Evolutionary conservation across 257 asterid species (phyloP), one percentile per base, ranked within the genome.

Genomic region (Solanum neorickii): DNA sequence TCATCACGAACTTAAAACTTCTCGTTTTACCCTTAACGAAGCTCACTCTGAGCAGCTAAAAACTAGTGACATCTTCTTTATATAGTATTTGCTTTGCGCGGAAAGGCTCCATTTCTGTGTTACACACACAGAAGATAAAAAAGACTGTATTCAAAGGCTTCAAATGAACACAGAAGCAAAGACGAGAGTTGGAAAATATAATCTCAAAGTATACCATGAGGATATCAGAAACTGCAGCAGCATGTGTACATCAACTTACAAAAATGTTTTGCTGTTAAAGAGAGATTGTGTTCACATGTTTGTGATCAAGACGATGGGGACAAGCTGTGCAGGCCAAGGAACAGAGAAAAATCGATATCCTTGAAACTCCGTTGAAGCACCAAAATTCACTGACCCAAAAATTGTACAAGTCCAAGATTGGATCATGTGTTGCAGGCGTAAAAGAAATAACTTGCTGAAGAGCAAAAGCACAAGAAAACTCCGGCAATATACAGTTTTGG

Each of bases 401-500:
- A 25, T 47, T 27, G 44, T 80, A 80, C 66, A 80, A 80, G 10
- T 80, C 68, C 60, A 47, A 21, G 41, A 78, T 4, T 25, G n/a
- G 5, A 25, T 78, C 65, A 14, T 78, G 25, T 14, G 10, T 78
- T 46, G 65, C 25, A 44, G 41, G 8, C 46, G 65, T 44, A 8
- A 77, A 77, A 44, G 65, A 44, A 15, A 44, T 25, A 82, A 65
- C 33, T 78, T 83, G 86, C 86, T 16, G 78, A 27, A 60, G 33
- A 87, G 82, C 41, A 70, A 83, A 75, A 59, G 21, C 88, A 82
- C 75, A 74, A 74, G 86, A 89, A 84, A 88, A 68, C 88, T 83
- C 87, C 68, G 33, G 91, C 89, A 76, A 91, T 93, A 87, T 91
- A 93, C 94, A 89, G 21, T 86, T 72, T 77, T 85, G 29, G 39